A percentile compares a stretch with the other conserved stretches of the same genome.
Evolutionary conservation across 2,329 filamentous ascomycete species (phyloP).

Genomic region (Trichoderma cornu-damae): DNA sequence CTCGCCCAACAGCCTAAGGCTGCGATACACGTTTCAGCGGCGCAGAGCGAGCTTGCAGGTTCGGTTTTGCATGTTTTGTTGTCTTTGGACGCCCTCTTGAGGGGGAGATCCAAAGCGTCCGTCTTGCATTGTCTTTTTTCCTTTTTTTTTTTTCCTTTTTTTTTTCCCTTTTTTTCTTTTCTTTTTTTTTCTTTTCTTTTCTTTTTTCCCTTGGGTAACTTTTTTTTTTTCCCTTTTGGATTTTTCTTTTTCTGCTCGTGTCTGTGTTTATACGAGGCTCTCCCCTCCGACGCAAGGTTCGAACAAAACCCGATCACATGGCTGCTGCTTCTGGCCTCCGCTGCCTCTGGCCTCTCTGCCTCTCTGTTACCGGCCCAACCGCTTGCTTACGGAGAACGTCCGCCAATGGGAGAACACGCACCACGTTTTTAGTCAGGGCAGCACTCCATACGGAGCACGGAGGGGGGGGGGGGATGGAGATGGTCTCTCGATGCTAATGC

Average conservation of each 20-base stretch:
- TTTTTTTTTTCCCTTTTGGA: not conserved
- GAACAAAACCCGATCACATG: no score
- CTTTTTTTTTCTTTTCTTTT: not conserved
- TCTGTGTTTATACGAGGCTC: not conserved
- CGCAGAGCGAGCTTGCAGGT: no score
- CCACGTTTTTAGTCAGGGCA: not conserved
- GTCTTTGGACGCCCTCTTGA: no score
- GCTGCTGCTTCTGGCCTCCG: not conserved
- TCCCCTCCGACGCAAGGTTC: no score
- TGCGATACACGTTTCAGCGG: no score
- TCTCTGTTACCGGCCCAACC: not conserved
- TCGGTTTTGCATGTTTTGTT: no score
- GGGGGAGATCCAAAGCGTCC: not conserved
- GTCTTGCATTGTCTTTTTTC: no score
- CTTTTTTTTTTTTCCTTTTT: not conserved
- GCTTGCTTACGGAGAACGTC: not conserved
- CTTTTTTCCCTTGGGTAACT: no score
- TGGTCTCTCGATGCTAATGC: not conserved
- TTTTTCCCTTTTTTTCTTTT: not conserved
- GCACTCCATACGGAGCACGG: no score
- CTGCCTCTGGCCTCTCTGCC: no score
- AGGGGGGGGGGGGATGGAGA: no score
- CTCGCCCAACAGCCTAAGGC: no score
- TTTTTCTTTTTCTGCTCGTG: not conserved
- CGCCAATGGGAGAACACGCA: not conserved